Evolutionary conservation across 257 asterid species (phyloP).

Genomic region (Nicotiana tomentosiformis): DNA sequence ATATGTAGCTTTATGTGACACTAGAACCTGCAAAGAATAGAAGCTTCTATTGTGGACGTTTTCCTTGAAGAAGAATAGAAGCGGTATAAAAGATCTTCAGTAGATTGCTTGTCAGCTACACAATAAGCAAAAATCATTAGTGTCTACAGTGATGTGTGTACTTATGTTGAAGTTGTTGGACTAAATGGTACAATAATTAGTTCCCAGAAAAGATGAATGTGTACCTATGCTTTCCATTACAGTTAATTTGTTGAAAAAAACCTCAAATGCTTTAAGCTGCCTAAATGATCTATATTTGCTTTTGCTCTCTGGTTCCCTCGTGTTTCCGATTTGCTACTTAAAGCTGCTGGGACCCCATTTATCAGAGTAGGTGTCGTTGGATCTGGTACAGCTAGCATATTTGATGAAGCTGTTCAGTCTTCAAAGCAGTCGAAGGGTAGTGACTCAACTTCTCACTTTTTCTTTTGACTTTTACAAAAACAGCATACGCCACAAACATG

Average conservation of each 20-base stretch:
- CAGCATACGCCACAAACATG: neutral
- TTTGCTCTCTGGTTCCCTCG: neutral
- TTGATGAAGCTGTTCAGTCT: constrained; percentile 39
- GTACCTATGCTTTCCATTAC: neutral
- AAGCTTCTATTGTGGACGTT: neutral
- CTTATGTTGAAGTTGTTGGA: neutral
- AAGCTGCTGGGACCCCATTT: constrained; percentile 67
- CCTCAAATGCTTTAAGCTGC: neutral
- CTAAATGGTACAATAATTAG: neutral
- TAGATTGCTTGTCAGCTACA: neutral
- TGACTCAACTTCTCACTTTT: constrained; percentile 1
- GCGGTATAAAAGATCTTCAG: neutral
- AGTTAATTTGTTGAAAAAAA: neutral
- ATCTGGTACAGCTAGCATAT: constrained; percentile 72
- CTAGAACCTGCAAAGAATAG: neutral
- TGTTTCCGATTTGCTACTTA: constrained; percentile 12
- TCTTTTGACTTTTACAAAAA: constrained; percentile 7
- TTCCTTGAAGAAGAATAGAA: neutral
- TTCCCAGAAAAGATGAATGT: neutral
- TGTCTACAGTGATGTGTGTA: neutral
- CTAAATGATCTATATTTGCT: neutral
- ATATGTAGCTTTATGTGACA: neutral
- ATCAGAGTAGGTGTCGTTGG: constrained; percentile 70
- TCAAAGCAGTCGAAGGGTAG: constrained; percentile 60
- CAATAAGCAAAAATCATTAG: neutral